phyloP scores from a whole-genome alignment of 2,329 filamentous ascomycete genomes.

The Neodidymelliopsis sp. region DNA sequence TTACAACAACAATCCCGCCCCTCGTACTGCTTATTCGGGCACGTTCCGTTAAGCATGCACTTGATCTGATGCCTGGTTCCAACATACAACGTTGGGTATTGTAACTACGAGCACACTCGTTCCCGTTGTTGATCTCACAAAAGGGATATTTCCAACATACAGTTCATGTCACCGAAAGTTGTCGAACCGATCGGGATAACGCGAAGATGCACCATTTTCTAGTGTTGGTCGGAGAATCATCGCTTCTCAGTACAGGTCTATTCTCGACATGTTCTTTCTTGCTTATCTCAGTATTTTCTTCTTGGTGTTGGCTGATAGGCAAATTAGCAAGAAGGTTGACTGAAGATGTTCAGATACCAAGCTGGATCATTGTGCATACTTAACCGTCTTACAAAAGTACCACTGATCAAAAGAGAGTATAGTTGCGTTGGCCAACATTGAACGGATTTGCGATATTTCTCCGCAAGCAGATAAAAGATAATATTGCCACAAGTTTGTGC shows the following conservation, averaged over 20 bases:
- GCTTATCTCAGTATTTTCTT: slow-evolving; percentile 41
- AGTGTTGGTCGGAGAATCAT: slow-evolving; percentile 35
- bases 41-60: slow-evolving; percentile 37
- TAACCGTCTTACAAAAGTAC: slow-evolving; percentile 30
- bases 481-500: too few species aligned
- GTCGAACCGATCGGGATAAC: slow-evolving; percentile 42
- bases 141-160: slow-evolving; percentile 44
- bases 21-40: slow-evolving; percentile 35
- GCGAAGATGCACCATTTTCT: slow-evolving; percentile 35
- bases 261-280: slow-evolving; percentile 38
- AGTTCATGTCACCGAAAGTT: slow-evolving; percentile 41
- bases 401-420: slow-evolving; percentile 25
- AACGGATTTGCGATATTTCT: too few species aligned
- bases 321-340: slow-evolving; percentile 19
- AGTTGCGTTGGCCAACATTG: slow-evolving; percentile 22
- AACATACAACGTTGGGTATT: slow-evolving; percentile 41
- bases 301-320: slow-evolving; percentile 23
- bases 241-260: slow-evolving; percentile 35
- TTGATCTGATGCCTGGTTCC: slow-evolving; percentile 22
- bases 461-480: too few species aligned
- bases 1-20: slow-evolving; percentile 38
- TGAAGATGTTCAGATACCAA: slow-evolving; percentile 24
- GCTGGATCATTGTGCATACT: slow-evolving; percentile 33
- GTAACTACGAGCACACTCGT: slow-evolving; percentile 35
- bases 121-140: slow-evolving; percentile 39